Evolutionary conservation across 306 rosid species (phyloP).

Genomic region (Prunus armeniaca): DNA sequence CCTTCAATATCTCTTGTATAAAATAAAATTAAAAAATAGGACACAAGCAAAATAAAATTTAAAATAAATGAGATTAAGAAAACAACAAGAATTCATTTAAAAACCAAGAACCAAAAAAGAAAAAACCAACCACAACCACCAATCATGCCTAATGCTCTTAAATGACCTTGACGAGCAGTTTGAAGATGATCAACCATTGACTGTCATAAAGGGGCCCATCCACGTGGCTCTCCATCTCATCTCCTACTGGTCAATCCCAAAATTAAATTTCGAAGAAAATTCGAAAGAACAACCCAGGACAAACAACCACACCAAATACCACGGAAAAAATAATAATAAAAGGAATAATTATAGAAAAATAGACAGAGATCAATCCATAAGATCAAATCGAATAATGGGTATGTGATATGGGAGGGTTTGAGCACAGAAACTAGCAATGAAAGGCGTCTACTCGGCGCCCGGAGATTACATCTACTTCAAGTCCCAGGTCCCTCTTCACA

Average conservation of each 20-base stretch:
- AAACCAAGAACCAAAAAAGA: background rate
- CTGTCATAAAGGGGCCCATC: conserved; percentile 23
- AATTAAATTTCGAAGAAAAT: background rate
- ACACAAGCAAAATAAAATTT: too few species aligned
- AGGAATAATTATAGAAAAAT: too few species aligned
- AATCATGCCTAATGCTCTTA: background rate
- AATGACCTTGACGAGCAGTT: conserved; percentile 26
- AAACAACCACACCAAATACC: background rate
- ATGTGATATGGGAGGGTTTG: conserved; percentile 27
- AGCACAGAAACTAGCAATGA: conserved; percentile 52
- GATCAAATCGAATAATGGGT: conserved; percentile 26
- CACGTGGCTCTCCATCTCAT: conserved; percentile 23
- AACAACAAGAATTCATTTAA: background rate
- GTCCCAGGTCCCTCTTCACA: conserved; percentile 98
- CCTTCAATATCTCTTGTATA: too few species aligned
- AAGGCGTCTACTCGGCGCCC: conserved; percentile 95
- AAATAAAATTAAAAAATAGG: too few species aligned
- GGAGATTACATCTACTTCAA: conserved; percentile 97
- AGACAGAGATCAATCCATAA: background rate
- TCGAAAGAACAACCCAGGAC: conserved; percentile 9
- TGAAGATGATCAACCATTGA: conserved; percentile 20
- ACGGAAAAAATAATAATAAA: background rate
- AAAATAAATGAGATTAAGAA: background rate
- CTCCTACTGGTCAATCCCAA: conserved; percentile 21
- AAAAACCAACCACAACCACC: background rate